A percentile compares a stretch with the other conserved stretches of the same genome.
Evolutionary conservation across 805 yeast species (phyloP).

Genomic region (Cyberlindnera xylosilytica): DNA sequence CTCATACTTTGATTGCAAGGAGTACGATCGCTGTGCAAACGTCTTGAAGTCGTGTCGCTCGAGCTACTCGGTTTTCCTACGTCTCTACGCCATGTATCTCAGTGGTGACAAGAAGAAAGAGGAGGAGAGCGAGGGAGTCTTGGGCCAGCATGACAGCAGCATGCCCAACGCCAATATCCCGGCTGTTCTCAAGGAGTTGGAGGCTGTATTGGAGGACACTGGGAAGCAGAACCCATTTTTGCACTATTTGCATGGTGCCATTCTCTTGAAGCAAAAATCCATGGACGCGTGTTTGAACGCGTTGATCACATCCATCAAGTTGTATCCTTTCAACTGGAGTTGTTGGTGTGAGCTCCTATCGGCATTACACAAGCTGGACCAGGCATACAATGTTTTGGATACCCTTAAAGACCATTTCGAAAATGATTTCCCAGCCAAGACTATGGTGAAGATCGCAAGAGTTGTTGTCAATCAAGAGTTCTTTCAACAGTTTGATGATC

Average conservation of each 20-base stretch:
- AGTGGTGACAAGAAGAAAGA: constrained; percentile 75
- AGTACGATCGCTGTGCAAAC: constrained; percentile 74
- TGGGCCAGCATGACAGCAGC: constrained; percentile 38
- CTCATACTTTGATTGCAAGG: constrained; percentile 75
- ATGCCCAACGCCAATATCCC: constrained; percentile 31
- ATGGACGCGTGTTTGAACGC: constrained; percentile 55
- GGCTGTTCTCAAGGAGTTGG: constrained; percentile 41
- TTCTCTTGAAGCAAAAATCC: constrained; percentile 61
- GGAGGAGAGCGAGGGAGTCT: constrained; percentile 68
- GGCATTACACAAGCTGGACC: constrained; percentile 59
- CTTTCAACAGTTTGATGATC: constrained; percentile 59
- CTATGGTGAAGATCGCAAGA: constrained; percentile 20
- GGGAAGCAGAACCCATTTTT: constrained; percentile 50
- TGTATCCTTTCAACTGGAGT: constrained; percentile 89
- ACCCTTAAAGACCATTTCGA: constrained; percentile 21
- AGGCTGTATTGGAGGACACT: constrained; percentile 28
- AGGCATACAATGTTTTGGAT: constrained; percentile 38
- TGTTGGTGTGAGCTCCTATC: constrained; percentile 82
- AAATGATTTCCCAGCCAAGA: constrained; percentile 12
- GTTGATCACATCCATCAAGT: constrained; percentile 56
- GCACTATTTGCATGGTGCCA: constrained; percentile 67
- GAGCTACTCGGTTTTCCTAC: constrained; percentile 55
- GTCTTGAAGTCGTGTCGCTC: constrained; percentile 50
- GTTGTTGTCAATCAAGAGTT: constrained; percentile 57
- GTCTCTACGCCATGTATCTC: constrained; percentile 65